These are phyloP conservation scores for Volutella citrinella DNA, from an alignment of 2,329 filamentous ascomycete species.

Conservation along the genomic window DNA sequence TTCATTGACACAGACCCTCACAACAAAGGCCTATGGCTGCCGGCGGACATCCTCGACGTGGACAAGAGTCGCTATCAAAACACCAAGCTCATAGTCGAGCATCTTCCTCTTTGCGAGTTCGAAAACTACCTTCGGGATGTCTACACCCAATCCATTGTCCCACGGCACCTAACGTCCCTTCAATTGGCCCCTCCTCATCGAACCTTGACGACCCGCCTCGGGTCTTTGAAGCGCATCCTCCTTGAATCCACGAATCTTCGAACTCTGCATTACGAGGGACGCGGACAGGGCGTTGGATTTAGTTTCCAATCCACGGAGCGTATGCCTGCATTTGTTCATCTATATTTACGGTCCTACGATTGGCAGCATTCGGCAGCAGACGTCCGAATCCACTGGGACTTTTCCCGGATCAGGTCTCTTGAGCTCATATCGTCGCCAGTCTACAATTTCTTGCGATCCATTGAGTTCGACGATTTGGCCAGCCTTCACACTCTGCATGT, in stretches of 20 bases:
- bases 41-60: conserved; percentile 36
- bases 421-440: conserved; percentile 42
- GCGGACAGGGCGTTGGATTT: conserved; percentile 45
- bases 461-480: conserved; percentile 35
- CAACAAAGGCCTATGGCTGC: conserved; percentile 29
- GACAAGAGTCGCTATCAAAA: conserved; percentile 25
- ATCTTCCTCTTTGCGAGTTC: conserved; percentile 38
- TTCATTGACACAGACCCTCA: conserved; percentile 32
- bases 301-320: conserved; percentile 36
- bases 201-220: conserved; percentile 38
- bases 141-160: conserved; percentile 38
- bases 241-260: conserved; percentile 33
- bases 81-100: conserved; percentile 38
- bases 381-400: conserved; percentile 43
- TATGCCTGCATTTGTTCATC: conserved; percentile 39
- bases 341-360: conserved; percentile 46
- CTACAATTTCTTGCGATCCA: conserved; percentile 41
- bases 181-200: conserved; percentile 38
- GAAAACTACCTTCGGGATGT: conserved; percentile 30
- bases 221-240: conserved; percentile 42
- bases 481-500: conserved; percentile 36
- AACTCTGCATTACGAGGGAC: conserved; percentile 41
- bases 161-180: conserved; percentile 37
- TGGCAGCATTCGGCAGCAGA: conserved; percentile 42
- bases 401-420: conserved; percentile 40